Percentiles rank a stretch among this genome's conserved stretches.
These are phyloP conservation scores for Arthrobotrys sinensis DNA, from an alignment of 2,329 filamentous ascomycete species.

Conservation along the genomic window DNA sequence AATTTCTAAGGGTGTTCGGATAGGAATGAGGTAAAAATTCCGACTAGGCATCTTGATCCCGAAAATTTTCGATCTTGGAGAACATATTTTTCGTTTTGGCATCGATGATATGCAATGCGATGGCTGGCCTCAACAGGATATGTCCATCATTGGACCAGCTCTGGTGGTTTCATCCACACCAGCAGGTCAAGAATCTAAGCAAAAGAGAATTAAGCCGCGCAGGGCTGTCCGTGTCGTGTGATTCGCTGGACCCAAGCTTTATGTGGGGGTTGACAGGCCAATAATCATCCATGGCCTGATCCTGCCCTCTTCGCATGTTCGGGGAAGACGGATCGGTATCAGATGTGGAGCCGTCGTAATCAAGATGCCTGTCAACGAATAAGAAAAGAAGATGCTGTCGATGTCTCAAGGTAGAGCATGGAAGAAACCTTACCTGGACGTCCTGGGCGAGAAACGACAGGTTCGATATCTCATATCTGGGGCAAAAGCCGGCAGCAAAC, in stretches of 20 bases:
- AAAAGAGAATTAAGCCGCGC: conserved; percentile 42
- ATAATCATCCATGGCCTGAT: conserved; percentile 52
- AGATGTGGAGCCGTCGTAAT: conserved; percentile 57
- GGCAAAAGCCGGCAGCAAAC: conserved; percentile 38
- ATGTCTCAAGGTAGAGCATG: conserved; percentile 58
- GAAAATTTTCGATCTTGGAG: conserved; percentile 18
- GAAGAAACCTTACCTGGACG: conserved; percentile 60
- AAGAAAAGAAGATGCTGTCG: conserved; percentile 40
- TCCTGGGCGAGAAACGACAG: conserved; percentile 32
- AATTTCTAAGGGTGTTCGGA: background rate
- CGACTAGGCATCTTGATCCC: conserved; percentile 15
- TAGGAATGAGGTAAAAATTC: conserved; percentile 32
- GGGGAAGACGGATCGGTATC: conserved; percentile 61
- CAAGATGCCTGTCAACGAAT: conserved; percentile 57
- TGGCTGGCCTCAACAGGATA: conserved; percentile 6
- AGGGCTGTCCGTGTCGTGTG: conserved; percentile 54
- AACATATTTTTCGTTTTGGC: conserved; percentile 12
- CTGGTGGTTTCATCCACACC: conserved; percentile 11
- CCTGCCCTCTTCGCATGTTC: conserved; percentile 41
- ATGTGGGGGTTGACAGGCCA: conserved; percentile 59
- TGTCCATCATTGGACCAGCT: conserved; percentile 12
- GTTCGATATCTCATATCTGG: conserved; percentile 25
- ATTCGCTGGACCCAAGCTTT: conserved; percentile 40
- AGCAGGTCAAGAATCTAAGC: conserved; percentile 5
- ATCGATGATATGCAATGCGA: conserved; percentile 16